Percentiles rank a stretch among this genome's conserved stretches.
These are phyloP conservation scores for Ophiostoma sp. DNA, from an alignment of 2,329 filamentous ascomycete species.

Conservation along the genomic window DNA sequence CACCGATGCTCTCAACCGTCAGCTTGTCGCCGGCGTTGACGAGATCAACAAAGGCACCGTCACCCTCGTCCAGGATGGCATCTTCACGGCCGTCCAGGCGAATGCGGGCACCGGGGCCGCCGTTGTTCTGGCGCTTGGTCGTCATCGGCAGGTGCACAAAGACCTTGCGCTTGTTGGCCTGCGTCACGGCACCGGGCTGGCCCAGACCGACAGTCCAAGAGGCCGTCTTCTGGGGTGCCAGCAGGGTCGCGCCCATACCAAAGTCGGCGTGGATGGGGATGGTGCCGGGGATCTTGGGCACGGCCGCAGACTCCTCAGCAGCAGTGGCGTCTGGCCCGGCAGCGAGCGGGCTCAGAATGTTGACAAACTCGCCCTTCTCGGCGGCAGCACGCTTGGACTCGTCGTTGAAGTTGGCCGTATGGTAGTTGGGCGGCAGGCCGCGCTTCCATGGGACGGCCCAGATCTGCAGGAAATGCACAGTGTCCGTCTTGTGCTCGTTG, in stretches of 20 bases:
- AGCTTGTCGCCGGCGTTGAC: conserved; percentile 66
- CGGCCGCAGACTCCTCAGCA: conserved; percentile 63
- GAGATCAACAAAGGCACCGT: conserved; percentile 58
- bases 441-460: conserved; percentile 79
- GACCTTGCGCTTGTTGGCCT: conserved; percentile 65
- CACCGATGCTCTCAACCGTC: conserved; percentile 65
- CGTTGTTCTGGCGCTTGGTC: conserved; percentile 49
- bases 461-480: conserved; percentile 85
- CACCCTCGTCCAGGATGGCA: conserved; percentile 69
- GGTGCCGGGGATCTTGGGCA: conserved; percentile 61
- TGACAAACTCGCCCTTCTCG: conserved; percentile 61
- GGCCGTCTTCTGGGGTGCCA: conserved; percentile 58
- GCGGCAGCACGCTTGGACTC: conserved; percentile 58
- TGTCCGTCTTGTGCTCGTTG: conserved; percentile 70
- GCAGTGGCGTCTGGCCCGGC: conserved; percentile 62
- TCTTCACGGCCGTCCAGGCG: conserved; percentile 66
- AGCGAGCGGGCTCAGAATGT: conserved; percentile 74
- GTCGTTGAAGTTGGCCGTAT: conserved; percentile 71
- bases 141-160: conserved; percentile 78
- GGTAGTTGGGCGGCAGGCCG: conserved; percentile 72
- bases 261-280: conserved; percentile 86
- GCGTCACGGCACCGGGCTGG: conserved; percentile 46
- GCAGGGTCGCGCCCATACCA: conserved; percentile 76
- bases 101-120: conserved; percentile 71
- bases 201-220: conserved; percentile 74